phyloP scores from a whole-genome alignment of 1,284 basidiomycete species.

The Ganoderma boninense region DNA sequence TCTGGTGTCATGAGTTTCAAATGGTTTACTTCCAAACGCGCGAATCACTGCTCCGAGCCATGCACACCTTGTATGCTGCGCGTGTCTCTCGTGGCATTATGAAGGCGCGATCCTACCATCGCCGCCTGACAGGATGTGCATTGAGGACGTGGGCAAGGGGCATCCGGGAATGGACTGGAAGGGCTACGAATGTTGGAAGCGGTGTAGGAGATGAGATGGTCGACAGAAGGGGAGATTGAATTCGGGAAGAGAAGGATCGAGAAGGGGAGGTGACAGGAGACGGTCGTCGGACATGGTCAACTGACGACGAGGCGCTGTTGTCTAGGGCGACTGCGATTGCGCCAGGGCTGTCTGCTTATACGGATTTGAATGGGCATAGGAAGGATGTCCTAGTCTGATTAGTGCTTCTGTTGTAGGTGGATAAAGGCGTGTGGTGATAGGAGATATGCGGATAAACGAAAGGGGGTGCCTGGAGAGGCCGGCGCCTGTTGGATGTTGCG shows the following conservation, averaged over 20 bases:
- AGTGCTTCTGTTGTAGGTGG: not conserved
- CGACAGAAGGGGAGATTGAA: slow-evolving; percentile 13
- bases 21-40: not conserved
- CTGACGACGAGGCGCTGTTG: slow-evolving; percentile 25
- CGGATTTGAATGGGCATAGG: not conserved
- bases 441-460: slow-evolving; percentile 8
- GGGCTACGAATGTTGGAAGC: slow-evolving; percentile 5
- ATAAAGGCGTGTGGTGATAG: slow-evolving; percentile 11
- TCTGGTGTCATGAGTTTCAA: not conserved
- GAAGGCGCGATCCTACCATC: not conserved
- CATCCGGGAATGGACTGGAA: not conserved
- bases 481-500: slow-evolving; percentile 13
- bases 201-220: slow-evolving; percentile 19
- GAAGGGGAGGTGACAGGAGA: not conserved
- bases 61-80: not conserved
- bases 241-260: slow-evolving; percentile 15
- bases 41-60: not conserved
- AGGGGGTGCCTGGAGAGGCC: slow-evolving; percentile 18
- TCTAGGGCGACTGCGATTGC: slow-evolving; percentile 1
- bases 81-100: not conserved
- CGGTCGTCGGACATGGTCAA: slow-evolving; percentile 17
- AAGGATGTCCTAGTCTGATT: slow-evolving; percentile 4
- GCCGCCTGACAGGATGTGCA: not conserved
- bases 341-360: not conserved
- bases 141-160: not conserved